These are phyloP conservation scores for Pythium brachiatum DNA, from an alignment of 352 stramenopile genomes.

Conservation along the genomic window DNA sequence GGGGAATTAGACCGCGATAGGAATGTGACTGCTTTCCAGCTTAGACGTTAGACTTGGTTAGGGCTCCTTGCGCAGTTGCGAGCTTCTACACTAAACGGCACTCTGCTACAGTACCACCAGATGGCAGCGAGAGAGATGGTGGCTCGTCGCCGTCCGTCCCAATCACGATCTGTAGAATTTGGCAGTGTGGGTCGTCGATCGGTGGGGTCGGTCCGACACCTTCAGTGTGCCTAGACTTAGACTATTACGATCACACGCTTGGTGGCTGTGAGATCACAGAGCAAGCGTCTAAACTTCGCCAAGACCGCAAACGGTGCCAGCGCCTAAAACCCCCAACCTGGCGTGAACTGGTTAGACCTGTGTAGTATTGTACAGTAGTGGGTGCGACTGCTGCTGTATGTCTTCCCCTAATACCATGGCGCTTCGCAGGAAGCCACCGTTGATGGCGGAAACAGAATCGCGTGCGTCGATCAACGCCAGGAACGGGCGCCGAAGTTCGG, in stretches of 20 bases:
- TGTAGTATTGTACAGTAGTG: too few relatives aligned
- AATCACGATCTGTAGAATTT: neutral
- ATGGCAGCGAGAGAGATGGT: neutral
- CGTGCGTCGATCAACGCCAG: neutral
- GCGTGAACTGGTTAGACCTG: neutral
- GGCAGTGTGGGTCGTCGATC: too few relatives aligned
- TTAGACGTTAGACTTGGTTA: neutral
- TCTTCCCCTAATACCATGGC: neutral
- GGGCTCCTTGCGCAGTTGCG: neutral
- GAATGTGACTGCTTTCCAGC: neutral
- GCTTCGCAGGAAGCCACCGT: neutral
- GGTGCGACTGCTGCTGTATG: neutral
- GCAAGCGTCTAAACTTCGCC: too few relatives aligned
- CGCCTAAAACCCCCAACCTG: neutral
- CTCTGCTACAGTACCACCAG: neutral
- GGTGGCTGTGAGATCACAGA: too few relatives aligned
- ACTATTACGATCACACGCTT: too few relatives aligned
- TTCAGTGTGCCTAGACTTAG: too few relatives aligned
- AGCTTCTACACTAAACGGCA: neutral
- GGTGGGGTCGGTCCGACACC: neutral
- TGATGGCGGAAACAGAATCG: constrained; percentile 1
- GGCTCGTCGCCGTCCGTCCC: neutral
- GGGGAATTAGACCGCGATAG: neutral
- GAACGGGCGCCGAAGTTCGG: neutral
- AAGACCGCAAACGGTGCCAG: neutral